Evolutionary conservation across 2,329 filamentous ascomycete genomes (phyloP).

Genomic region (Zelopaecilomyces penicillatus): DNA sequence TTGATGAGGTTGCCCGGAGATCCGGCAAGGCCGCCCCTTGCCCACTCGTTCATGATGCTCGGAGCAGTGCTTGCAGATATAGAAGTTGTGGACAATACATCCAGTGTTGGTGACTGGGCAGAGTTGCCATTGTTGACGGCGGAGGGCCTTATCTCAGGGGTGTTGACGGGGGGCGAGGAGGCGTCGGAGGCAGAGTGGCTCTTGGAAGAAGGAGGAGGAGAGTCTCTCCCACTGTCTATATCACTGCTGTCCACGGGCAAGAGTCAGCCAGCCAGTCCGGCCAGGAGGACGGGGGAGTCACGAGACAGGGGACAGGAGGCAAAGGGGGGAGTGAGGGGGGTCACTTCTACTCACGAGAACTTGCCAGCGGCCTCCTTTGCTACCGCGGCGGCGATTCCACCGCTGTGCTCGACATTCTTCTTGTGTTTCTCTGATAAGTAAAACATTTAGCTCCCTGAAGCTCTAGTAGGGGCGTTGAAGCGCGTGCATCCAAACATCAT

Average conservation of each 20-base stretch:
- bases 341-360: slow-evolving; percentile 38
- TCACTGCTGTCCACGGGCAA: slow-evolving; percentile 13
- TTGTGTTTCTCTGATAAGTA: slow-evolving; percentile 34
- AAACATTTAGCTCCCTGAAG: no score
- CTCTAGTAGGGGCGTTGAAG: no score
- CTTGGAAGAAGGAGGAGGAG: slow-evolving; percentile 24
- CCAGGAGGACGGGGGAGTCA: background rate
- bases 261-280: slow-evolving; percentile 15
- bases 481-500: no score
- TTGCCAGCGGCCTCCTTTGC: slow-evolving; percentile 44
- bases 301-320: background rate
- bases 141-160: slow-evolving; percentile 37
- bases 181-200: slow-evolving; percentile 32
- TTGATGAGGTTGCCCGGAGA: slow-evolving; percentile 47
- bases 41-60: slow-evolving; percentile 40
- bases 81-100: slow-evolving; percentile 41
- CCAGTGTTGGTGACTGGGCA: slow-evolving; percentile 37
- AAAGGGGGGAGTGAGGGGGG: slow-evolving; percentile 14
- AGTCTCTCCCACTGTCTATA: slow-evolving; percentile 26
- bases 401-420: slow-evolving; percentile 47
- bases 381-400: slow-evolving; percentile 45
- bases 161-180: slow-evolving; percentile 36
- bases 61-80: slow-evolving; percentile 39
- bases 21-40: slow-evolving; percentile 34
- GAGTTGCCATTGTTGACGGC: slow-evolving; percentile 34